Evolutionary conservation across 257 asterid species (phyloP), one percentile per base, ranked within the genome.

Genomic region (Voacanga thouarsii): DNA sequence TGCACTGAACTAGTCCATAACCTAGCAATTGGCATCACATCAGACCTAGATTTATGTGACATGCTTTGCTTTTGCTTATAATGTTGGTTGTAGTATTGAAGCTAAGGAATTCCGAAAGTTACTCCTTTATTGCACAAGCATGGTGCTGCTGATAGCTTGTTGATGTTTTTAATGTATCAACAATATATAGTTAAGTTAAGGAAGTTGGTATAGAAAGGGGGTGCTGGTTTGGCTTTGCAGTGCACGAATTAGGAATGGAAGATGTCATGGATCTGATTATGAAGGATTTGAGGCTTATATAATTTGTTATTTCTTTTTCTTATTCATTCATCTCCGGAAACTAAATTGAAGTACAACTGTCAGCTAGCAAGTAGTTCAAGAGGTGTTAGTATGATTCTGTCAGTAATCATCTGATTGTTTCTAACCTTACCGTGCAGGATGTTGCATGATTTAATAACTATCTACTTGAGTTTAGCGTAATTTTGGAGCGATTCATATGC

Each of bases 171-270:
- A 78, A 80, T 33, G 53, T 74, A 65, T 65, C 77, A 66, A 49
- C 73, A 68, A 28, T n/a, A n/a, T n/a, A n/a, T 82, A n/a, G 28
- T 75, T 18, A 65, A 33, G 37, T 33, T 33, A 72, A 63, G 78
- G 55, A 39, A 73, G 49, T 51, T 74, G 41, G 71, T 56, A 56
- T 60, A 78, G 66, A 78, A 60, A 24, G 59, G 74, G 37, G 80
- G 80, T 68, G 78, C 78, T 76, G 80, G 59, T 70, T 71, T 83
- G 39, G 51, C 51, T 47, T 80, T 61, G 73, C 56, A 57, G 72
- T 82, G 80, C 80, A 75, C 14, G 66, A 75, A 72, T 83, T 76
- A 55, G 66, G 61, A 30, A 67, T 65, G 75, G 77, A 75, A 80
- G 81, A 75, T 12, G 16, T 37, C 8, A 21, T 61, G n/a, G 74